Conservation (phyloP, 306 rosid genomes). For the Cajanus cajan region DNA sequence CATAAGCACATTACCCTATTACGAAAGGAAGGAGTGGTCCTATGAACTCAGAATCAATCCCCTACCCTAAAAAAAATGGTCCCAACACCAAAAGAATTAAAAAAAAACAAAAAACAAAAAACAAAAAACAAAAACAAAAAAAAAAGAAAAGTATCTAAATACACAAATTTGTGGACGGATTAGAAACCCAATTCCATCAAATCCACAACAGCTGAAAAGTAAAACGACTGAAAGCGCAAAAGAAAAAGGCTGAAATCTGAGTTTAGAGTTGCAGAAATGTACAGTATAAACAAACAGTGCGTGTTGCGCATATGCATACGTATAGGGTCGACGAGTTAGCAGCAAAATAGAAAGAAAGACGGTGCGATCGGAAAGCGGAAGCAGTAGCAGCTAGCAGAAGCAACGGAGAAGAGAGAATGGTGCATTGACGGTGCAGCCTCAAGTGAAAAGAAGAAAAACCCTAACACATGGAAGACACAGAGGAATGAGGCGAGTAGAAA, state of each 20-base stretch:
- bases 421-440: constrained; percentile 26
- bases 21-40: background rate
- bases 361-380: constrained; percentile 32
- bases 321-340: background rate
- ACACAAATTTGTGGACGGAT: background rate
- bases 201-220: constrained; percentile 4
- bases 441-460: constrained; percentile 37
- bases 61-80: background rate
- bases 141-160: background rate
- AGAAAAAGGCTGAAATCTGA: constrained; percentile 11
- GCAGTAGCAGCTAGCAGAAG: constrained; percentile 38
- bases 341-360: background rate
- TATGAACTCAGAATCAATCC: constrained; percentile 1
- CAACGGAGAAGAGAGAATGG: background rate
- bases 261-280: background rate
- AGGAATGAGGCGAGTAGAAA: background rate
- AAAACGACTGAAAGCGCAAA: constrained; percentile 2
- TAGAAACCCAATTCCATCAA: background rate
- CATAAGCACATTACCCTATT: background rate
- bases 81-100: background rate
- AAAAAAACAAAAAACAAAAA: background rate
- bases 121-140: background rate
- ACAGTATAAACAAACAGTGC: background rate
- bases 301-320: background rate
- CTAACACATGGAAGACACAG: constrained; percentile 28